Conservation (phyloP, 1,139 yeast species). For the Wickerhamiella infanticola region DNA sequence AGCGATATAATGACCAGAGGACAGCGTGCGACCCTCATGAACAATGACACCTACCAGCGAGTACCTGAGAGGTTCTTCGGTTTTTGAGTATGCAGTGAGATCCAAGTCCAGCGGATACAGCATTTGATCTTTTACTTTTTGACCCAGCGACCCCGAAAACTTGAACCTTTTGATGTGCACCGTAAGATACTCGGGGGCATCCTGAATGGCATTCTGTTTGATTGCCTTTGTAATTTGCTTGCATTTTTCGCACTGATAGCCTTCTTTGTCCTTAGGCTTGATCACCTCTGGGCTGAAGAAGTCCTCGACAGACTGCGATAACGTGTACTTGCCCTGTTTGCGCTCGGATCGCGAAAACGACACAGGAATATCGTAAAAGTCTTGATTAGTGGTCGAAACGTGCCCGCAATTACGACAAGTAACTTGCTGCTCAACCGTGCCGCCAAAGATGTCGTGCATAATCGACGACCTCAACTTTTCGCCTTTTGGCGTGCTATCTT, state of each 20-base stretch:
- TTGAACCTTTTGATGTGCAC: constrained; percentile 83
- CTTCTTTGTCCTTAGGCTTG: constrained; percentile 35
- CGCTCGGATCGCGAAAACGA: constrained; percentile 25
- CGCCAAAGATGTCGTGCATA: constrained; percentile 87
- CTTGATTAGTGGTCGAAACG: constrained; percentile 81
- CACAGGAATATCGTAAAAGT: constrained; percentile 79
- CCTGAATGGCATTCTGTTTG: constrained; percentile 56
- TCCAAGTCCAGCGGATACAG: constrained; percentile 66
- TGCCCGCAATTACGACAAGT: constrained; percentile 68
- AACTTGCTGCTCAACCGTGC: constrained; percentile 67
- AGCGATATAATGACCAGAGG: constrained; percentile 87
- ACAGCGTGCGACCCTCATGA: constrained; percentile 85
- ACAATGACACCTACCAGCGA: constrained; percentile 74
- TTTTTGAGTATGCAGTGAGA: constrained; percentile 42
- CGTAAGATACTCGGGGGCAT: constrained; percentile 77
- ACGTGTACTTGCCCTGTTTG: constrained; percentile 39
- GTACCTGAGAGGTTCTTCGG: constrained; percentile 39
- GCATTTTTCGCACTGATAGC: constrained; percentile 77
- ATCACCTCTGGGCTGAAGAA: constrained; percentile 71
- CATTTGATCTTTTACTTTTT: constrained; percentile 78
- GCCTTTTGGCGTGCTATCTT: constrained; percentile 84
- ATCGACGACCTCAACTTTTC: constrained; percentile 65
- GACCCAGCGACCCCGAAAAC: constrained; percentile 49
- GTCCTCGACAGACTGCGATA: constrained; percentile 59
- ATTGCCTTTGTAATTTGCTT: constrained; percentile 59